Evolutionary conservation across 129 eudicot genomes (phyloP).

Genomic region (Daucus carota): DH1_v3.0 NC_030381.2:35612001-35612500

Average conservation of each 20-base stretch:
- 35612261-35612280: conserved; percentile 13
- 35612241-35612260: conserved; percentile 76
- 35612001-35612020: conserved; percentile 64
- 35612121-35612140: conserved; percentile 57
- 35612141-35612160: conserved; percentile 63
- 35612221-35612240: conserved; percentile 51
- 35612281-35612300: conserved; percentile 14
- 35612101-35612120: conserved; percentile 75
- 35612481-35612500: background rate
- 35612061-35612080: conserved; percentile 99
- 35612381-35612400: background rate
- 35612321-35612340: background rate
- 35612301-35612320: background rate
- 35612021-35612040: conserved; percentile 77
- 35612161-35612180: conserved; percentile 61
- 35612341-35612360: background rate
- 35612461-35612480: background rate
- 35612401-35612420: background rate
- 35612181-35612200: conserved; percentile 36
- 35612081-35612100: conserved; percentile 70
- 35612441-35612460: background rate
- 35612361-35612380: background rate
- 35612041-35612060: conserved; percentile 87
- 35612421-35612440: background rate
- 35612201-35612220: conserved; percentile 50